Base-by-base conservation (phyloP, 371 early-diverging fungal species). In the Dichotomocladium elegans region DNA sequence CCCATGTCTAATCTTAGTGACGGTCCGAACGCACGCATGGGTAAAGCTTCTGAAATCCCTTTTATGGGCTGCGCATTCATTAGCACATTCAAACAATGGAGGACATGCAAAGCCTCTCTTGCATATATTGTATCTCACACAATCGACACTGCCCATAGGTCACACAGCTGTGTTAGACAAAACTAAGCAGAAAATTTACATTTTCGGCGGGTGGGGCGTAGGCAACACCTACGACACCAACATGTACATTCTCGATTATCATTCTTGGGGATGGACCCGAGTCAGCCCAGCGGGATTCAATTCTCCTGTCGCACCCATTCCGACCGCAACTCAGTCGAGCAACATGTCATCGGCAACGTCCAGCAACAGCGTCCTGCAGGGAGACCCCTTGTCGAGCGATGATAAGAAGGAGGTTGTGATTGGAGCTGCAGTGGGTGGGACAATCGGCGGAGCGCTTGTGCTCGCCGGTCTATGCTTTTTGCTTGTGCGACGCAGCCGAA, bases 11-110 rank as follows among this genome's bases (percentile, higher is more conserved):
- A 72, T 41, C 22, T 35, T 21, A 43, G 41, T 2, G 35, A 66
- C 12, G 62, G 71, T 2, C 77, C 77, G 0, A 61, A 56, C 51
- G 44, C 51, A 40, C 58, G 77, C 10, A 77, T 77, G 77, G 77
- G 72, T n/a, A 37, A 35, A 33, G 34, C n/a, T n/a, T n/a, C n/a
- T n/a, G 41, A n/a, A n/a, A n/a, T n/a, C n/a, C n/a, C n/a, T n/a
- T n/a, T n/a, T n/a, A n/a, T n/a, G n/a, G n/a, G n/a, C n/a, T n/a
- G n/a, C n/a, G n/a, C n/a, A n/a, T n/a, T n/a, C n/a, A n/a, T n/a
- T n/a, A n/a, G n/a, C n/a, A n/a, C n/a, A n/a, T n/a, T n/a, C n/a
- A n/a, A n/a, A n/a, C n/a, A n/a, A n/a, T n/a, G n/a, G n/a, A n/a
- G n/a, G n/a, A n/a, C n/a, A n/a, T n/a, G n/a, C n/a, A n/a, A n/a